These are phyloP conservation scores for Helianthus annuus DNA, from an alignment of 129 eudicot genomes.

Conservation along the genomic window DNA sequence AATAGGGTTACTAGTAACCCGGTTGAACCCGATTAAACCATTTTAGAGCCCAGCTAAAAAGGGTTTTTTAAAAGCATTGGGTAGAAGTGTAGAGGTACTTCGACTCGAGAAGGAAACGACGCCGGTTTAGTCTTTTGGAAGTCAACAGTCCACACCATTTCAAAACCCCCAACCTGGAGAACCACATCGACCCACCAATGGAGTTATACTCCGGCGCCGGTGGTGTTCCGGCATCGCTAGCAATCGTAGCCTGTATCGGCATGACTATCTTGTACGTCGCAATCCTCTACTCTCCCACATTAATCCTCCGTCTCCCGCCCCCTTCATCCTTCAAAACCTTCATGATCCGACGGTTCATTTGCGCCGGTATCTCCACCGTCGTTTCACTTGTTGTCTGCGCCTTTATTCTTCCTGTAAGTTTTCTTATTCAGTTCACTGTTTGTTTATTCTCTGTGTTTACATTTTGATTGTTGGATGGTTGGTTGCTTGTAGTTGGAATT, in stretches of 20 bases:
- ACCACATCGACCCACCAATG: constrained; percentile 29
- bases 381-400: too few species aligned
- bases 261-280: constrained; percentile 78
- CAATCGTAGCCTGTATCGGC: constrained; percentile 60
- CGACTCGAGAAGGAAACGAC: too few species aligned
- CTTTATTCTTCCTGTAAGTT: too few species aligned
- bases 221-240: constrained; percentile 48
- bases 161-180: constrained; percentile 30
- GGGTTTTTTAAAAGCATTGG: too few species aligned
- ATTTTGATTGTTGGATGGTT: too few species aligned
- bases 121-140: constrained; percentile 8
- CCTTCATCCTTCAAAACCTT: constrained; percentile 58
- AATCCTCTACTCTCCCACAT: constrained; percentile 70
- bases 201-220: constrained; percentile 28
- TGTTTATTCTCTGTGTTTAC: too few species aligned
- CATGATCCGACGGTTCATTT: constrained; percentile 81
- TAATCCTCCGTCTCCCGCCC: constrained; percentile 72
- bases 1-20: too few species aligned
- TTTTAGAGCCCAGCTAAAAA: too few species aligned
- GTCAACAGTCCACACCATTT: constrained; percentile 7
- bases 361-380: too few species aligned
- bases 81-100: too few species aligned
- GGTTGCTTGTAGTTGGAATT: too few species aligned
- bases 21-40: too few species aligned
- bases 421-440: constrained; percentile 80